Evolutionary conservation across 768 basidiomycete genomes (phyloP).

Genomic region (Kwoniella europaea): DNA sequence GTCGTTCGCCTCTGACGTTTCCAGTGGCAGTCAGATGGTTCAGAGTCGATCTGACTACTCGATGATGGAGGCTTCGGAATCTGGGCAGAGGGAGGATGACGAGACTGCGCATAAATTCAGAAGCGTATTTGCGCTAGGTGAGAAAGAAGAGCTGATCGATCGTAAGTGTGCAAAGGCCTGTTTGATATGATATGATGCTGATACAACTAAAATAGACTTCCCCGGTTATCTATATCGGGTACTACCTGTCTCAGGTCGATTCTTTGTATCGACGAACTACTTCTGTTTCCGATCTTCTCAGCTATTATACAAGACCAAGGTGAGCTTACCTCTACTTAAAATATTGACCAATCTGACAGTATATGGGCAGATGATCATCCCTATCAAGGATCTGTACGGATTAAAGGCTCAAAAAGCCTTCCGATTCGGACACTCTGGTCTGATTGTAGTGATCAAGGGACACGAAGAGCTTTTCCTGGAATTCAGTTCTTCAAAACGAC

Average conservation of each 20-base stretch:
- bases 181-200: neutral
- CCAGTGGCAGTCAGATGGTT: slow-evolving; percentile 29
- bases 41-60: slow-evolving; percentile 68
- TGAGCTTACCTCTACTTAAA: slow-evolving; percentile 58
- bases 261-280: slow-evolving; percentile 88
- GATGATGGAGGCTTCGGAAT: slow-evolving; percentile 75
- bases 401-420: slow-evolving; percentile 83
- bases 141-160: slow-evolving; percentile 82
- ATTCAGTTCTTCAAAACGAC: slow-evolving; percentile 78
- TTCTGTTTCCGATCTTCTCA: slow-evolving; percentile 94
- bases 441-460: slow-evolving; percentile 87
- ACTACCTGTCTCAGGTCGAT: slow-evolving; percentile 82
- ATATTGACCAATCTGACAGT: slow-evolving; percentile 1
- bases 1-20: slow-evolving; percentile 28
- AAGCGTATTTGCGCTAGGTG: slow-evolving; percentile 80
- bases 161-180: slow-evolving; percentile 66
- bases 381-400: slow-evolving; percentile 83
- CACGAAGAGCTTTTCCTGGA: slow-evolving; percentile 99
- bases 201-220: slow-evolving; percentile 69
- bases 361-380: slow-evolving; percentile 81
- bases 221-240: slow-evolving; percentile 87
- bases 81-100: slow-evolving; percentile 58
- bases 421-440: slow-evolving; percentile 85
- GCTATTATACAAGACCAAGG: slow-evolving; percentile 80
- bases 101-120: slow-evolving; percentile 72